Base-by-base conservation (phyloP, 23 red algal species). In the Gracilariopsis chorda region DNA sequence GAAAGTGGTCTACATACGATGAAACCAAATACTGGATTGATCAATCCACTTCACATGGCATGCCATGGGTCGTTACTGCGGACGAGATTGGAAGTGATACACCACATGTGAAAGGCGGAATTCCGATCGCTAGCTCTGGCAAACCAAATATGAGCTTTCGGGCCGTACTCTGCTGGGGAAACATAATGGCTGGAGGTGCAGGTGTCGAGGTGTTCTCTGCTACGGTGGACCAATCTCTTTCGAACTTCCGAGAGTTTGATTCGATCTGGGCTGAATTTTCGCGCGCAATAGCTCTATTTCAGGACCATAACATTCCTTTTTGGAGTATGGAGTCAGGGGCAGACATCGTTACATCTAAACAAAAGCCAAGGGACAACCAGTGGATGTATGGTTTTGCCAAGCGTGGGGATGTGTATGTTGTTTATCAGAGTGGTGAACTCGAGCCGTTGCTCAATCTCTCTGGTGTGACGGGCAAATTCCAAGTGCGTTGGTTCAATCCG, bases 141-240 rank as follows among this genome's bases (percentile, higher is more conserved):
- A 73, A 44, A 23, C 56, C 56, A 21, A 45, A 58, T 42, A 30
- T 80, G 20, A 73, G 67, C 40, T 73, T 73, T 12, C 87, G 87
- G 11, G 77, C 57, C 13, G 87, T 63, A 13, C 55, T 91, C 34
- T 59, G 57, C 48, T 91, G 87, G 87, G 87, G 87, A 42, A 79
- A 64, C 57, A 67, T 91, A 30, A 49, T 91, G 87, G 87, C 87
- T 52, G 87, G 87, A 2, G 87, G 72, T 44, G 77, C 69, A 34
- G 87, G 87, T 1, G 52, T 91, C 35, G 87, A 91, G 73, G 63
- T 91, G 17, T 91, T 91, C 39, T 67, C 73, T 8, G 87, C 42
- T 6, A 5, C 7, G 40, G 42, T 59, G 30, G 87, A 91, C 46
- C 87, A 91, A 59, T 78, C 48, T 20, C 73, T 91, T 32, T 72